phyloP scores from a whole-genome alignment of 1,284 basidiomycete species.

The Tilletiopsis washingtonensis region DNA sequence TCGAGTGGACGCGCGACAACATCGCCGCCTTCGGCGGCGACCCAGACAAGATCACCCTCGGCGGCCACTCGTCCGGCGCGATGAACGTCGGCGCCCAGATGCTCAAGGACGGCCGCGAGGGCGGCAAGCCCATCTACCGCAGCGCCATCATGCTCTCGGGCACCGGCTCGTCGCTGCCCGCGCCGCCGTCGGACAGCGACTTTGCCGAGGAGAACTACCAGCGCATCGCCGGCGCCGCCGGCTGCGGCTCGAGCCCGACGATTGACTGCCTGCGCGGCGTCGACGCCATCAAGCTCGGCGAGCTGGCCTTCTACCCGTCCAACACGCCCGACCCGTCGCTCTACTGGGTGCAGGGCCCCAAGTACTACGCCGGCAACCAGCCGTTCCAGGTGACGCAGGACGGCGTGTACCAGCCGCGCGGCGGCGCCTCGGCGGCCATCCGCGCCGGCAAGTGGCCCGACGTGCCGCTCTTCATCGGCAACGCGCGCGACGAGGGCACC shows the following conservation, averaged over 20 bases:
- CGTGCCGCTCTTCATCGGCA: not conserved
- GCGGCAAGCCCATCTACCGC: not conserved
- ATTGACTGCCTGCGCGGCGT: not conserved
- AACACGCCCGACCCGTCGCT: not conserved
- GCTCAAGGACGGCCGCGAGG: not conserved
- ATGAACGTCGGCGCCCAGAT: constrained; percentile 2
- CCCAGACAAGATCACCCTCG: constrained; percentile 50
- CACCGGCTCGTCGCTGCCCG: not conserved
- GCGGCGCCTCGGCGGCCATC: not conserved
- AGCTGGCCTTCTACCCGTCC: not conserved
- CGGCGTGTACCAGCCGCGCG: not conserved
- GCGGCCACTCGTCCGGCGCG: constrained; percentile 34
- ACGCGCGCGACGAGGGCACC: not conserved
- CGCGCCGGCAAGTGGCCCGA: not conserved
- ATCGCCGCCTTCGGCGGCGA: constrained; percentile 62
- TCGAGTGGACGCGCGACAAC: constrained; percentile 59
- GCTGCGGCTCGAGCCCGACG: not conserved
- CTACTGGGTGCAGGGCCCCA: not conserved
- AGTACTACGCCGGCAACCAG: not conserved
- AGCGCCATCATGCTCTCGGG: not conserved
- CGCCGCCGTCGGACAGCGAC: not conserved
- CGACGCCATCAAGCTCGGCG: not conserved
- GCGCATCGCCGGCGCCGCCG: not conserved
- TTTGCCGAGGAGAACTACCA: not conserved
- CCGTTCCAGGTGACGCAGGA: not conserved